Percentiles rank a stretch among this genome's conserved stretches.
phyloP scores from a whole-genome alignment of 1,284 basidiomycete species.

The Inonotus obliquus region DNA sequence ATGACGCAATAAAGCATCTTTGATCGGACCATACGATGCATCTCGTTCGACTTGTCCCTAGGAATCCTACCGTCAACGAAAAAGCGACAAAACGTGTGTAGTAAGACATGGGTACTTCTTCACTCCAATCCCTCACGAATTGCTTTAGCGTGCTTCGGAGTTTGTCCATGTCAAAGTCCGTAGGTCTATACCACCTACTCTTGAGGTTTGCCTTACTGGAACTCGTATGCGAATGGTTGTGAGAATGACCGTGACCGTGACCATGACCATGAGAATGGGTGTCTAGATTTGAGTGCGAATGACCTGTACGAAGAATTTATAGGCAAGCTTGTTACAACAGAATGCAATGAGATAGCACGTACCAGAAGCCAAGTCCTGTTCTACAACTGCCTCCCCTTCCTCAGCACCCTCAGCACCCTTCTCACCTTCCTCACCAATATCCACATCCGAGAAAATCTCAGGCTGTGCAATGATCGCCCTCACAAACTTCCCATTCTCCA shows the following conservation, averaged over 20 bases:
- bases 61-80: not conserved
- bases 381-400: not conserved
- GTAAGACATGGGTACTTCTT: no score
- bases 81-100: conserved; percentile 11
- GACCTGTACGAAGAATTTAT: not conserved
- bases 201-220: not conserved
- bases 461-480: conserved; percentile 61
- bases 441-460: conserved; percentile 60
- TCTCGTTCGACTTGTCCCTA: conserved; percentile 77
- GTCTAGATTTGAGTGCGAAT: conserved; percentile 7
- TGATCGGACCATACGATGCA: conserved; percentile 74
- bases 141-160: conserved; percentile 86
- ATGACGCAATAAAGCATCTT: conserved; percentile 64
- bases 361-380: not conserved
- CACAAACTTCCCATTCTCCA: conserved; percentile 66
- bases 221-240: conserved; percentile 21
- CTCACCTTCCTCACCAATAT: conserved; percentile 29
- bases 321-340: not conserved
- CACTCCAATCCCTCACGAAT: conserved; percentile 88
- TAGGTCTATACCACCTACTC: conserved; percentile 41
- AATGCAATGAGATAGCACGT: not conserved
- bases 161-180: conserved; percentile 80
- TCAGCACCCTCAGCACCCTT: conserved; percentile 21
- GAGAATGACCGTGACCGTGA: conserved; percentile 23
- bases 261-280: not conserved